phyloP scores from a whole-genome alignment of 75 land plant species.

The Sequoiadendron giganteum region DNA sequence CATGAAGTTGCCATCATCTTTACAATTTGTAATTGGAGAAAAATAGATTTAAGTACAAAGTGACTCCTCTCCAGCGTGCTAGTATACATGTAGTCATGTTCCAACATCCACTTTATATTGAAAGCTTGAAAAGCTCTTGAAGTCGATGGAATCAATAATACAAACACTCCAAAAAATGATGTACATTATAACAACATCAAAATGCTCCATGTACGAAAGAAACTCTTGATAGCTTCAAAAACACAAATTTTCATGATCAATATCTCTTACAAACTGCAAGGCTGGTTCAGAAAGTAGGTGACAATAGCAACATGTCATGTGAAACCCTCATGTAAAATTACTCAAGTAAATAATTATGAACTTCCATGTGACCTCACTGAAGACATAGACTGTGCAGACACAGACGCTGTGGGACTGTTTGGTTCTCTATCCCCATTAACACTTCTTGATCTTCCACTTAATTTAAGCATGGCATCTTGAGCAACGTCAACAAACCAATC shows the following conservation, averaged over 20 bases:
- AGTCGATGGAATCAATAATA: constrained; percentile 4
- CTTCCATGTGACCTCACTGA: constrained; percentile 76
- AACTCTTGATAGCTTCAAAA: neutral
- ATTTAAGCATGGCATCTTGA: constrained; percentile 67
- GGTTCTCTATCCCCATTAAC: constrained; percentile 48
- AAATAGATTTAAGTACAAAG: neutral
- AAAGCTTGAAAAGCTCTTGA: constrained; percentile 3
- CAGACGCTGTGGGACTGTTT: constrained; percentile 85
- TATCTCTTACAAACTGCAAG: neutral
- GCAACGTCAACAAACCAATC: constrained; percentile 86
- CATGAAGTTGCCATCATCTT: constrained; percentile 3
- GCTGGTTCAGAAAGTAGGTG: constrained; percentile 1
- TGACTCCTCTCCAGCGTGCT: neutral
- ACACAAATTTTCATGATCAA: neutral
- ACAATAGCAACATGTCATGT: neutral
- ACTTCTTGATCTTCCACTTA: constrained; percentile 53
- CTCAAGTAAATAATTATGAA: constrained; percentile 14
- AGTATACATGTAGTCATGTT: constrained; percentile 4
- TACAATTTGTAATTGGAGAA: neutral
- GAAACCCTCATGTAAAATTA: neutral
- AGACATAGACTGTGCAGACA: constrained; percentile 84
- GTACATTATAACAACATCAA: neutral
- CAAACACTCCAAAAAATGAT: constrained; percentile 6
- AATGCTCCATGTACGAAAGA: neutral
- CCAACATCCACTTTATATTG: constrained; percentile 9